phyloP scores from a whole-genome alignment of 2,329 filamentous ascomycete genomes.

The Dissoconium aciculare region DNA sequence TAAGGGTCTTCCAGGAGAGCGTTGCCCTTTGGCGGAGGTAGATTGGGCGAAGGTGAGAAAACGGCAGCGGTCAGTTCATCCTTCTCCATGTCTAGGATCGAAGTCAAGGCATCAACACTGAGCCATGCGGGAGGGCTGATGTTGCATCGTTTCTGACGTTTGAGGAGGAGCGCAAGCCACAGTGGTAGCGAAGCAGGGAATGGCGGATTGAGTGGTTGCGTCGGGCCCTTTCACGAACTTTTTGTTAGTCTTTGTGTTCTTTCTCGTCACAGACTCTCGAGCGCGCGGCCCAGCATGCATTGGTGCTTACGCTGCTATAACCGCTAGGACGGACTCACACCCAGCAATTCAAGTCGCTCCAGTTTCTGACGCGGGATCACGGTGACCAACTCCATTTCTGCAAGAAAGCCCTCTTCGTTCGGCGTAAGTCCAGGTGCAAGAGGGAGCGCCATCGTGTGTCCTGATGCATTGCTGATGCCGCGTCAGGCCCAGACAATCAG shows the following conservation, averaged over 20 bases:
- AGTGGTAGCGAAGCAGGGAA: constrained; percentile 67
- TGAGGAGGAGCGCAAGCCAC: constrained; percentile 89
- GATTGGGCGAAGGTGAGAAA: constrained; percentile 63
- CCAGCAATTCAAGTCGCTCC: constrained; percentile 69
- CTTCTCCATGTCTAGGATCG: constrained; percentile 70
- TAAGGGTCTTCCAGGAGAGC: constrained; percentile 15
- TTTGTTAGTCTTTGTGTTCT: constrained; percentile 7
- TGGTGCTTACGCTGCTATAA: constrained; percentile 12
- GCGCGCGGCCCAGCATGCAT: too few species aligned
- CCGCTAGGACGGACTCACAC: constrained; percentile 45
- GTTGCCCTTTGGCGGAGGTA: constrained; percentile 36
- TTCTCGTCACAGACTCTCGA: too few species aligned
- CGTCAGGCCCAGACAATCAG: too few species aligned
- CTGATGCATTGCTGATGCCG: constrained; percentile 8
- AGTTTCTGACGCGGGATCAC: constrained; percentile 82
- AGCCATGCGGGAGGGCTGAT: constrained; percentile 88
- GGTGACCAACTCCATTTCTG: constrained; percentile 94
- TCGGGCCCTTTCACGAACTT: constrained; percentile 49
- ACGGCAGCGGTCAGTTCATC: constrained; percentile 47
- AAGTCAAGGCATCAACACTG: constrained; percentile 54
- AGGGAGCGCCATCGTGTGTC: constrained; percentile 42
- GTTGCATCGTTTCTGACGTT: constrained; percentile 85
- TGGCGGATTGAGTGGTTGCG: constrained; percentile 63
- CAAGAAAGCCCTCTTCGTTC: constrained; percentile 80
- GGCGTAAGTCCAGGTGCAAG: constrained; percentile 58